Percentiles rank a stretch among this genome's conserved stretches.
phyloP scores from a whole-genome alignment of 139 green algal species.

The Chlorella sp. region DNA sequence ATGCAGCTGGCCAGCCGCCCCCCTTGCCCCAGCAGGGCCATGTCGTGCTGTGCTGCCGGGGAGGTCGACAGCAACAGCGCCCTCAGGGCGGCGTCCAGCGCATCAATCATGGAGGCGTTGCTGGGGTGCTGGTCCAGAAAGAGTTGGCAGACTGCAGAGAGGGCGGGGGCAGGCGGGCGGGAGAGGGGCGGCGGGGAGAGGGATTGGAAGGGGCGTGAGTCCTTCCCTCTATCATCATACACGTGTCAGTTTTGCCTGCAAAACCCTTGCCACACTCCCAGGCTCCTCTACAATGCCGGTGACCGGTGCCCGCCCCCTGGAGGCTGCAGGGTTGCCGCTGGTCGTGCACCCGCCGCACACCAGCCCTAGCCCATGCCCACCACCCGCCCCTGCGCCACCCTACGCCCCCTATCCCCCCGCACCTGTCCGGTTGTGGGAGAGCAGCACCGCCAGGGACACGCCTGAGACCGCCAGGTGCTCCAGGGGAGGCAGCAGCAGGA shows the following conservation, averaged over 20 bases:
- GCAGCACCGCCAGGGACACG: neutral
- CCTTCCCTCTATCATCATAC: neutral
- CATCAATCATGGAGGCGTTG: neutral
- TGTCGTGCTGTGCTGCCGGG: neutral
- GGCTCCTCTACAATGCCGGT: too few relatives aligned
- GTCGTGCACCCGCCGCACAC: too few relatives aligned
- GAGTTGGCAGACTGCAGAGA: neutral
- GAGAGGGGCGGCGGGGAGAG: too few relatives aligned
- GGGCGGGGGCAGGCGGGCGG: neutral
- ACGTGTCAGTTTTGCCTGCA: too few relatives aligned
- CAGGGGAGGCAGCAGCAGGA: conserved; percentile 14
- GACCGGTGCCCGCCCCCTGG: too few relatives aligned
- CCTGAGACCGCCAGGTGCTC: neutral
- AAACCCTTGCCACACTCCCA: too few relatives aligned
- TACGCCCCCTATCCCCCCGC: neutral
- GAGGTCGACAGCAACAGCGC: neutral
- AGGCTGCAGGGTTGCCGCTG: too few relatives aligned
- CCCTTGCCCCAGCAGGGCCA: neutral
- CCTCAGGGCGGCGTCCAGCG: neutral
- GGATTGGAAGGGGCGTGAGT: neutral
- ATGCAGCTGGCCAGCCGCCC: neutral
- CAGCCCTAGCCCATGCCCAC: too few relatives aligned
- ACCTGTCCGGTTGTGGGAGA: neutral
- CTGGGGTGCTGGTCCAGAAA: conserved; percentile 21
- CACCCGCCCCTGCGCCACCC: too few relatives aligned